Evolutionary conservation across 768 basidiomycete species (phyloP).

Genomic region (Panaeolus papilionaceus): DNA sequence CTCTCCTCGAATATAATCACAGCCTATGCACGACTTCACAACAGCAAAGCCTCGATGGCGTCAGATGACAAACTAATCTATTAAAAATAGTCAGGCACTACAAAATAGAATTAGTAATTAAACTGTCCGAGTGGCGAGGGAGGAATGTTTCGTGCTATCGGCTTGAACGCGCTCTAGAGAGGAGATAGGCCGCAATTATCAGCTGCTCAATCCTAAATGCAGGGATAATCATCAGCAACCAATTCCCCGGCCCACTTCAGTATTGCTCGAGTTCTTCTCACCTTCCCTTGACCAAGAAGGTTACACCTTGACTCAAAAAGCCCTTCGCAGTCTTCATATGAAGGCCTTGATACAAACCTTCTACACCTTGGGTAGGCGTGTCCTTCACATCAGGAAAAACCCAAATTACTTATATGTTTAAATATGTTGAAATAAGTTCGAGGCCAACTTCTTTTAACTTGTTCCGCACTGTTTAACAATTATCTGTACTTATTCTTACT

Average conservation of each 20-base stretch:
- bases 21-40: neutral
- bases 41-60: neutral
- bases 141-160: neutral
- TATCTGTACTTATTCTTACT: too few species aligned
- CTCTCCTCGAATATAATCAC: neutral
- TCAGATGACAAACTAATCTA: neutral
- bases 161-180: neutral
- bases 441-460: too few species aligned
- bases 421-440: too few species aligned
- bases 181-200: slow-evolving; percentile 22
- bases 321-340: slow-evolving; percentile 59
- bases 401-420: too few species aligned
- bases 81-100: too few species aligned
- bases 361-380: slow-evolving; percentile 30
- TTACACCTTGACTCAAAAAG: slow-evolving; percentile 62
- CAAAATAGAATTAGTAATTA: neutral
- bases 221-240: neutral
- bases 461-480: too few species aligned
- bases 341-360: slow-evolving; percentile 60
- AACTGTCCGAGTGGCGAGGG: neutral
- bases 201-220: slow-evolving; percentile 22
- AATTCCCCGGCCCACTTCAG: neutral
- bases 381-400: too few species aligned
- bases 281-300: slow-evolving; percentile 65
- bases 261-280: slow-evolving; percentile 17